Evolutionary conservation across 1,139 yeast species (phyloP).

Genomic region (Debaryomyces nepalensis): DNA sequence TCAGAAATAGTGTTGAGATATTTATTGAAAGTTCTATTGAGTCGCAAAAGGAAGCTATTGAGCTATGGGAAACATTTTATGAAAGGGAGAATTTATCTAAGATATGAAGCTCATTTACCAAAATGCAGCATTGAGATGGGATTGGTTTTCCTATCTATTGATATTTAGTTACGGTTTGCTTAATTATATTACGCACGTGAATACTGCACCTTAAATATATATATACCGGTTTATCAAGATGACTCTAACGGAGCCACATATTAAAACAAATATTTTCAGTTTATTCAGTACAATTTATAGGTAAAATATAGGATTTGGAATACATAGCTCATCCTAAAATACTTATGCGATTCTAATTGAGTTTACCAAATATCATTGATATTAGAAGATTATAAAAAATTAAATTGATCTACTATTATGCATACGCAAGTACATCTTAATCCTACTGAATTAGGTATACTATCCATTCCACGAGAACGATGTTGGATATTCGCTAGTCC

Average conservation of each 20-base stretch:
- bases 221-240: constrained; percentile 1
- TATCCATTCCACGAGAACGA: constrained; percentile 52
- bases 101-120: too few species aligned
- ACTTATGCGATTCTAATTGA: too few species aligned
- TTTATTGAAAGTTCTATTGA: constrained; percentile 91
- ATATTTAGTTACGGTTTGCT: not conserved
- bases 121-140: not conserved
- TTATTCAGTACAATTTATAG: not conserved
- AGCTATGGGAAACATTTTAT: constrained; percentile 91
- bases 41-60: constrained; percentile 92
- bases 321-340: not conserved
- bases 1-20: constrained; percentile 87
- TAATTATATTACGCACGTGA: constrained; percentile 1
- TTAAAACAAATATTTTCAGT: not conserved
- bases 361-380: too few species aligned
- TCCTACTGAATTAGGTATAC: constrained; percentile 47
- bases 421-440: constrained; percentile 51
- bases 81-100: constrained; percentile 45
- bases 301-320: not conserved
- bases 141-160: constrained; percentile 4
- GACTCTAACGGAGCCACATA: not conserved
- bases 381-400: too few species aligned
- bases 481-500: constrained; percentile 57
- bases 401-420: constrained; percentile 18
- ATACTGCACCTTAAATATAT: not conserved